These are phyloP conservation scores for Fusarium sp. DNA, from an alignment of 2,329 filamentous ascomycete species.

Conservation along the genomic window DNA sequence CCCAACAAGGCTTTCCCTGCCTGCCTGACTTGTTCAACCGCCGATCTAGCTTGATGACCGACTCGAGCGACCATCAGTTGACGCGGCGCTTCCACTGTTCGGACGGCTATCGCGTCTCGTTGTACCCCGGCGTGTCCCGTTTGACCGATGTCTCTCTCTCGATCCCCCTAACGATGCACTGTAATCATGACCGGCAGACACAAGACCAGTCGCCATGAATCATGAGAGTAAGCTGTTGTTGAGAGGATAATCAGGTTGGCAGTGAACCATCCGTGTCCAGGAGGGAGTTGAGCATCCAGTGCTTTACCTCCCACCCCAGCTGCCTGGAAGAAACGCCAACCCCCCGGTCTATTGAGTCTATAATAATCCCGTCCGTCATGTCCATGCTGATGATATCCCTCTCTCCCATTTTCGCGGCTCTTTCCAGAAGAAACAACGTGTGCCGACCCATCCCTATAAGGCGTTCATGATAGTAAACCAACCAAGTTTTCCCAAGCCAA, in stretches of 20 bases:
- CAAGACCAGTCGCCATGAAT: conserved; percentile 6
- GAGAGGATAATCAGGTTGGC: conserved; percentile 11
- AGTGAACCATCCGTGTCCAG: conserved; percentile 23
- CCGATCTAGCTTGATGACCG: conserved; percentile 8
- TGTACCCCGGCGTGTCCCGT: conserved; percentile 7
- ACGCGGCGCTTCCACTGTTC: neutral
- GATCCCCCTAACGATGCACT: conserved; percentile 15
- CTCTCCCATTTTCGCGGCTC: conserved; percentile 28
- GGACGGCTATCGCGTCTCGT: conserved; percentile 3
- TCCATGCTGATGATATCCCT: conserved; percentile 6
- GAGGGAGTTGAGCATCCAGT: conserved; percentile 20
- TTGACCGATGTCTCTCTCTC: conserved; percentile 5
- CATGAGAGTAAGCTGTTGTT: conserved; percentile 11
- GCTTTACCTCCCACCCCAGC: conserved; percentile 12
- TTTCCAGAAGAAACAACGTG: conserved; percentile 26
- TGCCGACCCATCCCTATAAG: conserved; percentile 23
- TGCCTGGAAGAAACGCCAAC: conserved; percentile 35
- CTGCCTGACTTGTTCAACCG: conserved; percentile 26
- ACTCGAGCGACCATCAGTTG: neutral
- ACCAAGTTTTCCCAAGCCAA: conserved; percentile 1
- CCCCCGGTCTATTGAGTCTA: conserved; percentile 40
- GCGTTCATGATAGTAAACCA: conserved; percentile 23
- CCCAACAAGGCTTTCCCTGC: conserved; percentile 28
- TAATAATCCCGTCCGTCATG: conserved; percentile 9
- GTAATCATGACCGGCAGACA: conserved; percentile 7